A percentile compares a stretch with the other conserved stretches of the same genome.
Evolutionary conservation across 176 grass and related monocot genomes (phyloP).

Genomic region (Hsuehochloa calcarea): DNA sequence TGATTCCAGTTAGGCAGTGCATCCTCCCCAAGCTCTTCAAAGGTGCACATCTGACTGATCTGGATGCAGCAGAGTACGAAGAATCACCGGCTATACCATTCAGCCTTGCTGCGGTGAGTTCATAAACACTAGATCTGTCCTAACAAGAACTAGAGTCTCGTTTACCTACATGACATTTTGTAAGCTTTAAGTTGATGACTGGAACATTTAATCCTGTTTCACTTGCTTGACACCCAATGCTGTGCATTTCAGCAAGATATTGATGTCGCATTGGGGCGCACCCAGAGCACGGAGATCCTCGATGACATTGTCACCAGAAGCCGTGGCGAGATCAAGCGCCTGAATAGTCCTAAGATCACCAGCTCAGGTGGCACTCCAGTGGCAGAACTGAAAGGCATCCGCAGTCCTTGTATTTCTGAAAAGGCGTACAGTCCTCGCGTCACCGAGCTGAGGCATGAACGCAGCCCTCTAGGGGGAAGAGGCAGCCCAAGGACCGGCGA

Average conservation of each 20-base stretch:
- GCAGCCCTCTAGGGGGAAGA: constrained; percentile 63
- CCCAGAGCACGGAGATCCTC: constrained; percentile 70
- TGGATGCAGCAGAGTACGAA: constrained; percentile 89
- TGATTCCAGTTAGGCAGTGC: constrained; percentile 91
- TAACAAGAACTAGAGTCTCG: background rate
- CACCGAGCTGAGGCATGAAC: constrained; percentile 66
- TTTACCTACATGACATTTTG: background rate
- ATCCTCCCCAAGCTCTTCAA: constrained; percentile 98
- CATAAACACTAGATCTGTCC: background rate
- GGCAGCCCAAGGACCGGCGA: constrained; percentile 39
- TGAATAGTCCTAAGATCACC: constrained; percentile 90
- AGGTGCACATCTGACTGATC: constrained; percentile 83
- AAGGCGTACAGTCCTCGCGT: constrained; percentile 74
- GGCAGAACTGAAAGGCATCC: constrained; percentile 57
- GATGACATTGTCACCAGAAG: constrained; percentile 90
- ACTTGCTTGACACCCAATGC: background rate
- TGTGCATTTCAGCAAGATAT: constrained; percentile 57
- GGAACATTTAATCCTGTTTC: background rate
- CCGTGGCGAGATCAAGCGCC: constrained; percentile 82
- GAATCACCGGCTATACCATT: constrained; percentile 87
- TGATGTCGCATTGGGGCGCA: constrained; percentile 40
- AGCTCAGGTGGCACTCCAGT: constrained; percentile 82
- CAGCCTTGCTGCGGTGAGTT: constrained; percentile 57
- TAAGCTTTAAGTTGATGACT: background rate
- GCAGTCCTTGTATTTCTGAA: constrained; percentile 77